These are phyloP conservation scores for Zygoascus bituminiphila DNA, from an alignment of 805 yeast species.

Conservation along the genomic window DNA sequence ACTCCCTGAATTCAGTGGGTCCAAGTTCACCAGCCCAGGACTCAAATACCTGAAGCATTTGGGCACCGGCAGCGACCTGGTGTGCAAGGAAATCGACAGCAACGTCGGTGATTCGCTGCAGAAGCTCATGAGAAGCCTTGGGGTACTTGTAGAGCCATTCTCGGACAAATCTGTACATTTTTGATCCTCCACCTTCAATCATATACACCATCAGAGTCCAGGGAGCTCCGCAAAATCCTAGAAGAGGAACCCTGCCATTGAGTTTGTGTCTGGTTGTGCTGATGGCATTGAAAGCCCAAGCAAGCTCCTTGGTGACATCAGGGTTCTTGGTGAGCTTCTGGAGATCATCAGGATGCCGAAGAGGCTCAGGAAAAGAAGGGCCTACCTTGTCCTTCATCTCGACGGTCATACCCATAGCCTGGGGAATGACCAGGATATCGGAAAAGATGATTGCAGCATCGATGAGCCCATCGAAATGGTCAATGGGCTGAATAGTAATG, in stretches of 20 bases:
- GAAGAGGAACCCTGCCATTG: constrained; percentile 83
- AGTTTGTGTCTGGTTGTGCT: constrained; percentile 80
- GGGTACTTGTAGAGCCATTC: constrained; percentile 85
- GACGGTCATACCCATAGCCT: constrained; percentile 95
- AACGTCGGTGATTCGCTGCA: constrained; percentile 74
- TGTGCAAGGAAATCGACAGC: constrained; percentile 88
- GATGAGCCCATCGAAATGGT: constrained; percentile 76
- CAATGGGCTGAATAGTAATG: constrained; percentile 92
- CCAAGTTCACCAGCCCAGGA: constrained; percentile 98
- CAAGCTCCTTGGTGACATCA: constrained; percentile 62
- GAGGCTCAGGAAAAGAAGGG: constrained; percentile 84
- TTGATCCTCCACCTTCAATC: constrained; percentile 96
- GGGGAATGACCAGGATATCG: constrained; percentile 93
- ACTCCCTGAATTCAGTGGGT: constrained; percentile 79
- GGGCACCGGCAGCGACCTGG: constrained; percentile 97
- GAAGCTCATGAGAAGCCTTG: constrained; percentile 56
- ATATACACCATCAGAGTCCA: constrained; percentile 95
- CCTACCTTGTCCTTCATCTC: constrained; percentile 93
- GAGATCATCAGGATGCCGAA: constrained; percentile 66
- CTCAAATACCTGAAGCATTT: constrained; percentile 93
- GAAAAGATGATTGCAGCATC: constrained; percentile 97
- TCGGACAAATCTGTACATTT: constrained; percentile 81
- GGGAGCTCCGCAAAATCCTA: constrained; percentile 97
- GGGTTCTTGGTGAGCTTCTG: constrained; percentile 40
- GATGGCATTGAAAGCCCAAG: constrained; percentile 93